Base-by-base conservation (phyloP, 805 yeast species). In the Komagataella ulmi region DNA sequence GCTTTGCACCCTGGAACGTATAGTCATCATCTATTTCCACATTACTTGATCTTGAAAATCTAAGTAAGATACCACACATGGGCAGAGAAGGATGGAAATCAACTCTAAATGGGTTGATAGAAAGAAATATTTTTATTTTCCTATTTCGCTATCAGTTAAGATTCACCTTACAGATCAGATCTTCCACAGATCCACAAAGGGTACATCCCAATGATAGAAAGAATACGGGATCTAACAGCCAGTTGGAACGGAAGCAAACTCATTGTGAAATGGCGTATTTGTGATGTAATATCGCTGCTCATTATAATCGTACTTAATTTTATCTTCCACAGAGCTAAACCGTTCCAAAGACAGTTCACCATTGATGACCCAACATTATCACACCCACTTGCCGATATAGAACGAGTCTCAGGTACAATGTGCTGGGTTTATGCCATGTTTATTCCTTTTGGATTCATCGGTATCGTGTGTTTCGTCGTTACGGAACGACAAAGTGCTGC, bases 271-370 rank as follows among this genome's bases (percentile, higher is more conserved):
- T 65, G 65, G 64, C 60, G 62, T 44, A 24, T 60, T 3, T 53
- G 60, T 3, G 54, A 52, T 24, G 45, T 58, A 3, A 6, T 57
- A 2, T 49, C 65, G 10, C 51, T 54, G 43, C 3, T 55, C 1
- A 47, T 61, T 5, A 68, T 64, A 49, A 55, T 51, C 54, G 19
- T 59, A n/a, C 55, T 57, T 46, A 45, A 45, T 17, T 45, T 24
- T n/a, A 21, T 19, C 7, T 61, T 66, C 46, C 65, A 63, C 46
- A 36, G 61, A 46, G 62, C 63, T 12, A 60, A 69, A 44, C 97
- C 97, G 1, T 85, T 85, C 62, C 79, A 87, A 62, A 74, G 96
- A 59, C 88, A 83, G 59, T 91, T 91, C 63, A 75, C 71, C 50
- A 66, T 90, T 51, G 80, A 81, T 60, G 97, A 91, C 67, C 63